Evolutionary conservation across 768 basidiomycete genomes (phyloP).

Genomic region (Boletus rubropictus): DNA sequence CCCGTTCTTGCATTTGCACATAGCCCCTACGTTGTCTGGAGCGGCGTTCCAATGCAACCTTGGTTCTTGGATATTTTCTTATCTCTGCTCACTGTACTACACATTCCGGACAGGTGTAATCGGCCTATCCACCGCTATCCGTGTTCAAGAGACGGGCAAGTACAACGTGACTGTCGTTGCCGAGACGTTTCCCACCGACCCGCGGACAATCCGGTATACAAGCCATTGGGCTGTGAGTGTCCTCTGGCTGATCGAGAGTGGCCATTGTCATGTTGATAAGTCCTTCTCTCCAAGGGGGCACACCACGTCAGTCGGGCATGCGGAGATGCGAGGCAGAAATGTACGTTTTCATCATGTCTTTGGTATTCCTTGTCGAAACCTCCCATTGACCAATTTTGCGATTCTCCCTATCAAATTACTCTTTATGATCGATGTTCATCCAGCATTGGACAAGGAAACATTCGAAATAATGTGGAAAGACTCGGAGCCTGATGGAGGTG

Average conservation of each 20-base stretch:
- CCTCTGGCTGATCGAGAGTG: background rate
- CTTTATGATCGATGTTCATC: background rate
- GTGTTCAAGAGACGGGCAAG: constrained; percentile 55
- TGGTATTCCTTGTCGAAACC: background rate
- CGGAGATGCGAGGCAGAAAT: constrained; percentile 47
- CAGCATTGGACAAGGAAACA: constrained; percentile 67
- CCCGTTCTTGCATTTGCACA: background rate
- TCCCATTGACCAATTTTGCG: background rate
- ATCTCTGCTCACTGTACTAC: background rate
- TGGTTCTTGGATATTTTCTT: background rate
- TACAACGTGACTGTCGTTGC: constrained; percentile 68
- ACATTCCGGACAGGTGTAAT: constrained; percentile 53
- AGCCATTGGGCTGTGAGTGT: constrained; percentile 74
- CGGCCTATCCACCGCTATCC: constrained; percentile 71
- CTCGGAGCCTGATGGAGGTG: constrained; percentile 48
- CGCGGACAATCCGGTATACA: constrained; percentile 68
- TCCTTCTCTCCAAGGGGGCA: constrained; percentile 52
- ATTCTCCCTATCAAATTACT: background rate
- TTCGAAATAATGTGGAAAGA: constrained; percentile 73
- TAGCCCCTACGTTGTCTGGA: background rate
- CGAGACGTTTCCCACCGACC: constrained; percentile 66
- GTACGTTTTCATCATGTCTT: constrained; percentile 32
- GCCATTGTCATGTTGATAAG: background rate
- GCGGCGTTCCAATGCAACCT: too few species aligned
- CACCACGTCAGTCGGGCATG: constrained; percentile 64